These are phyloP conservation scores for Jatropha curcas DNA, from an alignment of 345 rosid species.

Conservation along the genomic window DNA sequence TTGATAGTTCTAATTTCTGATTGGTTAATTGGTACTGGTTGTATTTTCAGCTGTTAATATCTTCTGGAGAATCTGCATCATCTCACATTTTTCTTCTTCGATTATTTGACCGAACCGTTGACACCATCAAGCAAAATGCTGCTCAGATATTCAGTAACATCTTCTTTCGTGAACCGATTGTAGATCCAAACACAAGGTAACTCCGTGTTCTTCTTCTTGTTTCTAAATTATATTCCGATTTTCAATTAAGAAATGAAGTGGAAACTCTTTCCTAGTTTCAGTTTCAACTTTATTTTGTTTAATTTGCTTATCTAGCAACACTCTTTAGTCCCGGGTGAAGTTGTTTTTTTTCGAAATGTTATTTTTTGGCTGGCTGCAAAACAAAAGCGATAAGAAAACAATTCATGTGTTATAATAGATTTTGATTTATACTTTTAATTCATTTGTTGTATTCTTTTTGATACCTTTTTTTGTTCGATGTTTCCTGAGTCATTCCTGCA, in stretches of 20 bases:
- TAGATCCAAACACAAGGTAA: constrained; percentile 29
- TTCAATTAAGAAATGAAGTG: too few species aligned
- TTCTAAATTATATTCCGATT: background rate
- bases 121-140: constrained; percentile 45
- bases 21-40: background rate
- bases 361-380: too few species aligned
- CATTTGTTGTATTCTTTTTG: too few species aligned
- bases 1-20: background rate
- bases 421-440: too few species aligned
- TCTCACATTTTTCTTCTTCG: constrained; percentile 36
- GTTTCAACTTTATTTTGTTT: too few species aligned
- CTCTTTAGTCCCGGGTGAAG: too few species aligned
- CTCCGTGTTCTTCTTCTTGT: too few species aligned
- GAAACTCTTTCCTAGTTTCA: too few species aligned
- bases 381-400: too few species aligned
- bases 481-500: background rate
- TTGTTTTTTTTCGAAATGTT: too few species aligned
- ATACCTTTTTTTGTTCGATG: background rate
- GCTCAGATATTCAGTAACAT: constrained; percentile 30
- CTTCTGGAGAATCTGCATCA: constrained; percentile 45
- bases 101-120: constrained; percentile 42
- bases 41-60: constrained; percentile 39
- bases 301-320: too few species aligned
- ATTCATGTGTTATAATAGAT: too few species aligned
- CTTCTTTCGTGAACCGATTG: constrained; percentile 18